These are phyloP conservation scores for Mychonastes homosphaera DNA, from an alignment of 139 green algal species.

Conservation along the genomic window DNA sequence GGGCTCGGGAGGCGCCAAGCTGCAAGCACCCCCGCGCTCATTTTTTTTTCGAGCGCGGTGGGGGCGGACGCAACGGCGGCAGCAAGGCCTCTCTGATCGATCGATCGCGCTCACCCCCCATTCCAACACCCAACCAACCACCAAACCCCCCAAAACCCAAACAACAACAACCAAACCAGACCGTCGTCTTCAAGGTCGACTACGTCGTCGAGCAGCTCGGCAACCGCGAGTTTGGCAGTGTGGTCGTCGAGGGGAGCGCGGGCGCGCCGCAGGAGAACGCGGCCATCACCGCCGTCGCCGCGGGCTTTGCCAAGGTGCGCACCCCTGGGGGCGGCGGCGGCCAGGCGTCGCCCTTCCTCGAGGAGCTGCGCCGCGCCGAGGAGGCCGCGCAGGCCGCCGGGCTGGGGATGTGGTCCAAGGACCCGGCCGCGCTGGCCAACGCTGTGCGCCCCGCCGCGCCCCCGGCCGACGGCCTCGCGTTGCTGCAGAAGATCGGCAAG, in stretches of 20 bases:
- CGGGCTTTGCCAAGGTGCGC: constrained; percentile 74
- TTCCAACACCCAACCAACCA: too few species aligned
- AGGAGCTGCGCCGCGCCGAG: constrained; percentile 63
- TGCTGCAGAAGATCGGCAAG: constrained; percentile 59
- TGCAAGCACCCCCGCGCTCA: too few species aligned
- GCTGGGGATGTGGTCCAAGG: constrained; percentile 77
- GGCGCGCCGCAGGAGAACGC: constrained; percentile 63
- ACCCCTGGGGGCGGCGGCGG: constrained; percentile 18
- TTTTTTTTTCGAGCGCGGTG: too few species aligned
- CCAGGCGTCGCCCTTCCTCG: constrained; percentile 69
- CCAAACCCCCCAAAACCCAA: too few species aligned
- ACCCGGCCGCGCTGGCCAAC: constrained; percentile 26
- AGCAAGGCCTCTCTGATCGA: not conserved
- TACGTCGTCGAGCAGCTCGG: constrained; percentile 73
- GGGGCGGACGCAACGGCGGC: not conserved
- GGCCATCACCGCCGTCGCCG: constrained; percentile 47
- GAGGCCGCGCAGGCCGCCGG: constrained; percentile 49
- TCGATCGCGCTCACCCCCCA: too few species aligned
- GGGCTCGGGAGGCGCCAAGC: too few species aligned
- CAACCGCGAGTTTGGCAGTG: constrained; percentile 81
- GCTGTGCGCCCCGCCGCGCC: constrained; percentile 25
- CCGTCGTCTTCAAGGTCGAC: constrained; percentile 82
- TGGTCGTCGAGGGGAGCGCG: constrained; percentile 60
- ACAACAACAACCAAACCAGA: constrained; percentile 27
- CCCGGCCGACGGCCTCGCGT: constrained; percentile 28